Percentiles rank a stretch among this genome's conserved stretches.
phyloP scores from a whole-genome alignment of 352 stramenopile species.

The Globisporangium irregulare region DNA sequence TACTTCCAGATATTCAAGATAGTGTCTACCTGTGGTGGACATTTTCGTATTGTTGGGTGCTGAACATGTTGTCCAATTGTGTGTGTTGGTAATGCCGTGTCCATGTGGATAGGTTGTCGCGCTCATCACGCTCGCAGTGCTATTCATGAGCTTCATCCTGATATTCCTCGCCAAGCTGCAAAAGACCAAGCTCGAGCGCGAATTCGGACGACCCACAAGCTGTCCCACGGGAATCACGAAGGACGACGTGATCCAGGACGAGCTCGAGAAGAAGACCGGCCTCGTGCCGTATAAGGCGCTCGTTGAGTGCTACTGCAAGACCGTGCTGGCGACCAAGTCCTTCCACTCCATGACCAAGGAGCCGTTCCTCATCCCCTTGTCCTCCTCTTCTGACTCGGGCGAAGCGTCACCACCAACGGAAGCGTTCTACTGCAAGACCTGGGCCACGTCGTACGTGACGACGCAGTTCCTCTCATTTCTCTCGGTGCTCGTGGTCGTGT shows the following conservation, averaged over 20 bases:
- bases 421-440: slow-evolving; percentile 60
- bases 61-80: neutral
- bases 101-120: slow-evolving; percentile 40
- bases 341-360: slow-evolving; percentile 64
- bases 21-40: neutral
- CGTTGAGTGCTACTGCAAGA: slow-evolving; percentile 82
- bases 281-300: slow-evolving; percentile 68
- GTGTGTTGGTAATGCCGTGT: neutral
- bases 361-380: slow-evolving; percentile 25
- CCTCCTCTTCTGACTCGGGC: neutral
- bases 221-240: slow-evolving; percentile 58
- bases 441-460: slow-evolving; percentile 65
- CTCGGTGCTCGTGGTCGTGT: slow-evolving; percentile 69
- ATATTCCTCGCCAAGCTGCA: slow-evolving; percentile 76
- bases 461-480: slow-evolving; percentile 62
- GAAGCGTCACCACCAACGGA: slow-evolving; percentile 20
- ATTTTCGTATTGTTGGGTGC: neutral
- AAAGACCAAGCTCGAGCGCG: slow-evolving; percentile 63
- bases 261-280: slow-evolving; percentile 45
- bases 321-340: slow-evolving; percentile 42
- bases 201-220: slow-evolving; percentile 63
- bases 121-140: slow-evolving; percentile 60
- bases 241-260: slow-evolving; percentile 66
- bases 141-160: slow-evolving; percentile 72
- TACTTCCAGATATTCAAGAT: neutral